These are phyloP conservation scores for Streptanthus diversifolius DNA, from an alignment of 345 rosid genomes.

Conservation along the genomic window DNA sequence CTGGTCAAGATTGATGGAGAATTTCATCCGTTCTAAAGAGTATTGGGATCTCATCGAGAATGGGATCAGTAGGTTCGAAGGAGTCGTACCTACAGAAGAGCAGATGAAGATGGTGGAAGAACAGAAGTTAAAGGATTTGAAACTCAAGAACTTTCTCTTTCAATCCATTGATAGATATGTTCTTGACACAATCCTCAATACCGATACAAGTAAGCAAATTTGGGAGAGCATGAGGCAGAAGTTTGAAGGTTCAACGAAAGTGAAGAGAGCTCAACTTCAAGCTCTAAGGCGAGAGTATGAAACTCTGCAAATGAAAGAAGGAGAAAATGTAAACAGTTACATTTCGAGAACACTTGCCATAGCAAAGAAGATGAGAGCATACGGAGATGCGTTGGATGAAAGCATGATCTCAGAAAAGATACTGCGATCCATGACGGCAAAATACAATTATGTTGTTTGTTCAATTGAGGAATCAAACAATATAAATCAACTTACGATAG, in stretches of 20 bases:
- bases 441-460: background rate
- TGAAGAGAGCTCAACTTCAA: background rate
- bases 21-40: background rate
- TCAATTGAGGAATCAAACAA: background rate
- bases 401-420: background rate
- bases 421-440: background rate
- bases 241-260: background rate
- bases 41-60: background rate
- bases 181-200: background rate
- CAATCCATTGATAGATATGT: background rate
- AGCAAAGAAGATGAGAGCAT: background rate
- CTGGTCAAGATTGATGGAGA: background rate
- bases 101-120: background rate
- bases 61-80: background rate
- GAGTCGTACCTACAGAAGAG: no score
- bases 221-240: background rate
- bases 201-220: background rate
- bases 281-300: background rate
- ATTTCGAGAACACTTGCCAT: background rate
- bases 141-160: background rate
- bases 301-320: background rate
- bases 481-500: background rate
- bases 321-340: background rate
- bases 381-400: accelerated
- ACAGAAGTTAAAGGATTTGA: no score